Base-by-base conservation (phyloP, 352 stramenopile species). In the Aphanomyces invadans region DNA sequence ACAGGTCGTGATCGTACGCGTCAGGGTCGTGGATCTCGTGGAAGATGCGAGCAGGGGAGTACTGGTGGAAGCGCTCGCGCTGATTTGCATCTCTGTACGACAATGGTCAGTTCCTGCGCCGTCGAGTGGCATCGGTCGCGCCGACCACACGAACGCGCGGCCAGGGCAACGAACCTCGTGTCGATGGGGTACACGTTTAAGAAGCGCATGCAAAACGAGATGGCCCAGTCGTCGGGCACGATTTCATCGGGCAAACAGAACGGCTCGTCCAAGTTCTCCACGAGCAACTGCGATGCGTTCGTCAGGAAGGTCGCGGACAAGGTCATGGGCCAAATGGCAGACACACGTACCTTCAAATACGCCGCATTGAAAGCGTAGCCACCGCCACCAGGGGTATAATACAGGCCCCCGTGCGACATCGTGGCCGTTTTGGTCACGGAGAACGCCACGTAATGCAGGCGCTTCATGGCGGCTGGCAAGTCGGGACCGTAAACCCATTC, bases 331-430 rank as follows among this genome's bases (percentile, higher is more conserved):
- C n/a, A n/a, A n/a, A n/a, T n/a, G n/a, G n/a, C n/a, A n/a, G n/a
- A n/a, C n/a, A n/a, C n/a, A n/a, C 0, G 3, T 64, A 67, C 60
- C 49, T 81, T 80, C 29, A 95, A 55, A 64, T 92, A 92, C 3
- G 80, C 75, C 78, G 81, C 89, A 71, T 92, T 95, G 74, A 95
- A 89, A 0, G 79, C 77, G 62, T 95, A 95, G 19, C 86, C 86
- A 25, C 77, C 80, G 17, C 86, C 86, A 31, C 86, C 86, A 21
- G 86, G 80, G 10, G 81, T 95, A 70, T 95, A 95, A 60, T 88
- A 78, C n/a, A 92, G 73, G 10, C 85, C 85, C 33, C 85, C 81
- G 12, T 87, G 65, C 2, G 67, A 23, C 26, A 59, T 70, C 3
- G 81, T 90, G 44, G 74, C 76, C 2, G 74, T 39, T 33, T 80